Evolutionary conservation across 169 alveolate species (phyloP).

Genomic region (Eimeria falciformis): DNA sequence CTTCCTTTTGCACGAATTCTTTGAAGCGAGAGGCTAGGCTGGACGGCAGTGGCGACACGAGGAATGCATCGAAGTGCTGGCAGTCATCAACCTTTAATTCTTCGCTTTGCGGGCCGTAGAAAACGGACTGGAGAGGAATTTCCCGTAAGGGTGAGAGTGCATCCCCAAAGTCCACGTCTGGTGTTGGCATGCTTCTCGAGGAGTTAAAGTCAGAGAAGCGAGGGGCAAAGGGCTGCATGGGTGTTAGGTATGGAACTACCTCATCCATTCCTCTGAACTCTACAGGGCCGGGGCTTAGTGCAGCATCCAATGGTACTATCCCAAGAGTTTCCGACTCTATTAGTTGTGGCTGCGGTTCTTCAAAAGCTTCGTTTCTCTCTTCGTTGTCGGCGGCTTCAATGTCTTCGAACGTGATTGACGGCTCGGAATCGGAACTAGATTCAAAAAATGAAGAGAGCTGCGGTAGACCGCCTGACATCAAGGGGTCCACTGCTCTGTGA

Average conservation of each 20-base stretch:
- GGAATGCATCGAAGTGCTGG: conserved; percentile 63
- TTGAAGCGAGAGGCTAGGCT: conserved; percentile 43
- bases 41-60: conserved; percentile 68
- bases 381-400: not conserved
- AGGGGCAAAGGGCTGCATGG: conserved; percentile 52
- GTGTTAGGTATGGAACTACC: conserved; percentile 43
- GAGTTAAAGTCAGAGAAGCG: not conserved
- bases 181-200: not conserved
- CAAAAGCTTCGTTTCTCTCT: not conserved
- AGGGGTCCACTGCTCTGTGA: conserved; percentile 32
- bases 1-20: conserved; percentile 43
- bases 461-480: not conserved
- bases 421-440: not conserved
- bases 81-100: conserved; percentile 42
- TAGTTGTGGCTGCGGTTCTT: not conserved
- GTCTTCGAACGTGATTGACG: not conserved
- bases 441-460: not conserved
- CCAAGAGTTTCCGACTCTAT: not conserved
- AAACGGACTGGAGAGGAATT: conserved; percentile 30
- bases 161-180: not conserved
- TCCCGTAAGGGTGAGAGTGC: not conserved
- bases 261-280: conserved; percentile 10
- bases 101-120: conserved; percentile 60
- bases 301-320: not conserved
- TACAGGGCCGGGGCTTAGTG: not conserved